phyloP scores from a whole-genome alignment of 805 yeast genomes.

The Ogataea parapolymorpha region DNA sequence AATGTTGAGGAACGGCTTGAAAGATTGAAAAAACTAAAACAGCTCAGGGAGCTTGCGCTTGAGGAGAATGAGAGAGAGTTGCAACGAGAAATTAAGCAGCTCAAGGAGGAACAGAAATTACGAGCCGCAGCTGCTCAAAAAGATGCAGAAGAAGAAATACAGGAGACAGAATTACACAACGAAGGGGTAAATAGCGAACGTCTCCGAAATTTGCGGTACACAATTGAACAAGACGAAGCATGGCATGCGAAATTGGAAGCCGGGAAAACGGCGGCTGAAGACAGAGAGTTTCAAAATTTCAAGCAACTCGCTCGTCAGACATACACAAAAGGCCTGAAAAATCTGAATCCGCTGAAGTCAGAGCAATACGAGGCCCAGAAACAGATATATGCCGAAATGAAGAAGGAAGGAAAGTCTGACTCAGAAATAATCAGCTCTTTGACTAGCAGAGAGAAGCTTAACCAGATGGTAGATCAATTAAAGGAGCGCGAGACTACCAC shows the following conservation, averaged over 20 bases:
- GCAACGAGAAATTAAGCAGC: slow-evolving; percentile 31
- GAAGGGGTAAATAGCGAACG: slow-evolving; percentile 41
- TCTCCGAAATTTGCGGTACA: slow-evolving; percentile 48
- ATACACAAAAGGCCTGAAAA: slow-evolving; percentile 50
- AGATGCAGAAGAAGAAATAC: slow-evolving; percentile 38
- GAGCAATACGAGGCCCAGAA: slow-evolving; percentile 44
- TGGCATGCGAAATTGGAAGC: slow-evolving; percentile 49
- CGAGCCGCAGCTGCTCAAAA: slow-evolving; percentile 31
- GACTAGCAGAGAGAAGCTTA: slow-evolving; percentile 37
- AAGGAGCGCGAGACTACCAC: slow-evolving; percentile 37
- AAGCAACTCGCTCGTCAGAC: slow-evolving; percentile 57
- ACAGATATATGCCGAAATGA: slow-evolving; percentile 22
- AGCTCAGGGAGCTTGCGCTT: slow-evolving; percentile 27
- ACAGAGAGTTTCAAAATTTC: slow-evolving; percentile 46
- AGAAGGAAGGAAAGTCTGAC: slow-evolving; percentile 22
- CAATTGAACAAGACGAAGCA: slow-evolving; percentile 60
- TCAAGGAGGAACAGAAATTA: slow-evolving; percentile 10
- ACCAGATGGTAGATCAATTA: slow-evolving; percentile 33
- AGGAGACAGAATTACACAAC: slow-evolving; percentile 34
- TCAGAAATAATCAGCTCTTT: slow-evolving; percentile 22
- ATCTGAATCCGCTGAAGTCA: slow-evolving; percentile 29
- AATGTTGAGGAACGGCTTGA: not conserved
- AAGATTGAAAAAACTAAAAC: slow-evolving; percentile 3
- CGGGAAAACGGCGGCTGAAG: slow-evolving; percentile 27
- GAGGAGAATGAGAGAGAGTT: slow-evolving; percentile 35